These are phyloP conservation scores for Podospora australis DNA, from an alignment of 495 filamentous ascomycete species.

Conservation along the genomic window DNA sequence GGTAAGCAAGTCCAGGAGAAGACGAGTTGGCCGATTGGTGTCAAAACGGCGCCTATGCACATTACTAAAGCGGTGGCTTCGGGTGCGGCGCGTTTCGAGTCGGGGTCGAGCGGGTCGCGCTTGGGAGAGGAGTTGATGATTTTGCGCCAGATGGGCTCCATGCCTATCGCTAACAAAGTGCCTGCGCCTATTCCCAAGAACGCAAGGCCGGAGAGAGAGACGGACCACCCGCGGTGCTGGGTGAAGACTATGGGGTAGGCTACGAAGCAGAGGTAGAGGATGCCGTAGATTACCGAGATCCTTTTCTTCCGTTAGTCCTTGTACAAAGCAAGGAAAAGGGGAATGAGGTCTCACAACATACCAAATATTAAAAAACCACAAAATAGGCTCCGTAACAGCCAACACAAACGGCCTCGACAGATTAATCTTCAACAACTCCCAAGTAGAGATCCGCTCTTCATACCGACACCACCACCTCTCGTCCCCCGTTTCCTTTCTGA, in stretches of 20 bases:
- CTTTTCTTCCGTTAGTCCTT: no score
- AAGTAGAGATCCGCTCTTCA: constrained; percentile 51
- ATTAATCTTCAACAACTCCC: constrained; percentile 55
- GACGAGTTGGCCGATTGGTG: constrained; percentile 65
- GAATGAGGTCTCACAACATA: constrained; percentile 12
- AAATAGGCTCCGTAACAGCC: constrained; percentile 75
- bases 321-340: no score
- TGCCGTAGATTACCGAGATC: constrained; percentile 54
- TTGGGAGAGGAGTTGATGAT: constrained; percentile 61
- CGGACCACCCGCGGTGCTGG: constrained; percentile 64
- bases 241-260: constrained; percentile 77
- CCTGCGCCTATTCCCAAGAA: constrained; percentile 80
- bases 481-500: constrained; percentile 69
- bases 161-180: constrained; percentile 55
- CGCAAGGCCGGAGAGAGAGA: constrained; percentile 65
- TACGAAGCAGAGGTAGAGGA: constrained; percentile 83
- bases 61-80: constrained; percentile 71
- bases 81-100: constrained; percentile 56
- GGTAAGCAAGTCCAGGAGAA: constrained; percentile 80
- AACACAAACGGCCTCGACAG: constrained; percentile 72
- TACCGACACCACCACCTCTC: constrained; percentile 71
- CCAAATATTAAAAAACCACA: constrained; percentile 74
- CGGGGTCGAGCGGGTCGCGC: constrained; percentile 52
- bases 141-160: constrained; percentile 64
- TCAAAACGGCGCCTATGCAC: constrained; percentile 60